Percentiles rank a stretch among this genome's conserved stretches.
Conservation (phyloP, 495 filamentous ascomycete species). For the Penicillium pulvis region DNA sequence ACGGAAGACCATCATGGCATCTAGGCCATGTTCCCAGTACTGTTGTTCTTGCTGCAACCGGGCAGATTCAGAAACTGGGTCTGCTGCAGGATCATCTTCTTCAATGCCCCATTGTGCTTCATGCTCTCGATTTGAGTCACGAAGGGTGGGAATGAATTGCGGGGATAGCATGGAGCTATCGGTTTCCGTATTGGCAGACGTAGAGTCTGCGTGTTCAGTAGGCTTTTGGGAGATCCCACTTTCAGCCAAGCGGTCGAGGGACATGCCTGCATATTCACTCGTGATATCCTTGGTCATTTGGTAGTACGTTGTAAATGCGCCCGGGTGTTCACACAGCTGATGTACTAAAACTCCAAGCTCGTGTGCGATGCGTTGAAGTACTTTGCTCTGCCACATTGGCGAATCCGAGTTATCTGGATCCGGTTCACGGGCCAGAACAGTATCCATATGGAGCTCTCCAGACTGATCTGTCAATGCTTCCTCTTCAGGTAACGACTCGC, state of each 20-base stretch:
- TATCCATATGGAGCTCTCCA: conserved; percentile 33
- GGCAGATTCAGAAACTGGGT: conserved; percentile 36
- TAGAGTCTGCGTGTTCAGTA: conserved; percentile 20
- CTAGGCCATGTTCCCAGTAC: conserved; percentile 88
- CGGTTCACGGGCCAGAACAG: conserved; percentile 34
- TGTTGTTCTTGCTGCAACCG: conserved; percentile 54
- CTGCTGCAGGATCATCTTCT: conserved; percentile 50
- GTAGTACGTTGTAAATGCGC: conserved; percentile 78
- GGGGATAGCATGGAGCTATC: conserved; percentile 37
- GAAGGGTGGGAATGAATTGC: conserved; percentile 51
- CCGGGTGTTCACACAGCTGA: conserved; percentile 77
- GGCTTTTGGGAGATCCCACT: conserved; percentile 18
- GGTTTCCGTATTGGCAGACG: conserved; percentile 24
- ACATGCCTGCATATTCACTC: conserved; percentile 57
- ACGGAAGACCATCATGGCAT: conserved; percentile 84
- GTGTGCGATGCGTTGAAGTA: conserved; percentile 80
- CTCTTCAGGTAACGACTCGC: conserved; percentile 67
- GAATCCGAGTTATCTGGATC: conserved; percentile 45
- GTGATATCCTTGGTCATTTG: conserved; percentile 42
- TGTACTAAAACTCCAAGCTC: conserved; percentile 84
- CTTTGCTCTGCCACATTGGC: conserved; percentile 69
- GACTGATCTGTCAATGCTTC: background rate
- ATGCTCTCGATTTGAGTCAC: conserved; percentile 44
- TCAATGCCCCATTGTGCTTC: conserved; percentile 70
- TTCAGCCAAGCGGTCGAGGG: conserved; percentile 38